Evolutionary conservation across 2,329 filamentous ascomycete species (phyloP), one percentile per base, ranked within the genome.

Genomic region (Septoria petroselini): DNA sequence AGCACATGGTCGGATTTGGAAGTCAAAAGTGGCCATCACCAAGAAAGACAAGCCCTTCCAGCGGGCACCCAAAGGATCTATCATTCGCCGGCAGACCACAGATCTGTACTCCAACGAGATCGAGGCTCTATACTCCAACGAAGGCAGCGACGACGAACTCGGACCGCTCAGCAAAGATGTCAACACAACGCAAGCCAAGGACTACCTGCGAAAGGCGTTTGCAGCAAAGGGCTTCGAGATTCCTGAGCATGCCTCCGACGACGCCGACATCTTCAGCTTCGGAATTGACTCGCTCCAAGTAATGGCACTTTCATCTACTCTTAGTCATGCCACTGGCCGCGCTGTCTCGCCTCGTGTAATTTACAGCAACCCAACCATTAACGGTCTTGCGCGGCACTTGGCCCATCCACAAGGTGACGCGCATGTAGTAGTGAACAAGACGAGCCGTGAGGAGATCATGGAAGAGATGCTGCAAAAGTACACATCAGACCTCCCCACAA

Each of bases 91-190:
- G 6, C 47, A 53, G 45, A 55, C 55, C 12, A 27, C 23, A 1
- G 53, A 60, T 2, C 60, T 72, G 1, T 79, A 76, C 41, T 60
- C 60, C 2, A 56, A 69, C 1, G 75, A 77, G 48, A 78, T 79
- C 33, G 71, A 77, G 3, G 64, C 66, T 0, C 63, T 78, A 3
- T 79, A 78, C 55, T 56, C 52, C 3, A 59, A 61, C 18, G 58
- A 54, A 33, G 35, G 21, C n/a, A 49, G 46, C 19, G 53, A 58
- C 17, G 50, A 58, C 25, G 52, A 50, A 12, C 34, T 58, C 7
- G 50, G 47, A 2, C 11, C 31, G 9, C 41, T 58, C 1, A 17
- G 40, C 8, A 25, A 46, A 15, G 48, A 53, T 11, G 52, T 56
- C 4, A 55, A 58, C 3, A 47, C 60, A 7, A 55, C 47, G 18